Base-by-base conservation (phyloP, 495 filamentous ascomycete genomes). In the Haplographium delicatum region DNA sequence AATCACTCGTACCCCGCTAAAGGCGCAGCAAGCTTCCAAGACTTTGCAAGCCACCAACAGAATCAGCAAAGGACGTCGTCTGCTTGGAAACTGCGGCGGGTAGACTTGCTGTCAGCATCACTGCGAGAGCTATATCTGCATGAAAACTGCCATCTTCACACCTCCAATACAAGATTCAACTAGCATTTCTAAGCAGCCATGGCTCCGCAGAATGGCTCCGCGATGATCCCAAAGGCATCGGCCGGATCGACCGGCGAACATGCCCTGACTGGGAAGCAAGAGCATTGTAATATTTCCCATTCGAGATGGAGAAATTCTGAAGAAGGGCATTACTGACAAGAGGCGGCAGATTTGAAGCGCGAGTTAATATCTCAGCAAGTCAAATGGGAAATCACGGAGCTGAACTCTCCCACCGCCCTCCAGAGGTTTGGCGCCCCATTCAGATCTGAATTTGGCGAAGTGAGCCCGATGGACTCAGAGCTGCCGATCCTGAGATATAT, bases 401-500 rank as follows among this genome's bases (percentile, higher is more conserved):
- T 98, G 46, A 89, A 89, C 62, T 95, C 89, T 8, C 88, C 94
- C 11, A 98, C 93, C 3, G 93, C 93, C 35, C 79, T 98, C 25
- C 90, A 88, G 55, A 79, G 93, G 58, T 98, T 98, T 66, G 93
- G 93, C 44, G 93, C 93, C 4, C 93, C 93, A 1, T 98, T 98
- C 74, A 82, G 76, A 62, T 95, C 89, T 5, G 86, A 94, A 19
- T 86, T 84, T 55, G 93, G 93, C 33, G 93, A 98, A 66, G 85
- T 98, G 20, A 81, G 88, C 9, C 93, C 93, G 5, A 79, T 96
- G 15, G 94, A 98, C 63, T 95, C 88, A 8, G 93, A 98, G 54
- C 75, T 98, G 10, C 93, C 93, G 18, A 87, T 97, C 44, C 74
- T 98, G 49, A 81, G 93, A 51, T 97, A 95, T 66, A 95, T 97